Evolutionary conservation across 164 flowering plant species (phyloP), one percentile per base, ranked within the genome.

Genomic region (Liriodendron chinense): DNA sequence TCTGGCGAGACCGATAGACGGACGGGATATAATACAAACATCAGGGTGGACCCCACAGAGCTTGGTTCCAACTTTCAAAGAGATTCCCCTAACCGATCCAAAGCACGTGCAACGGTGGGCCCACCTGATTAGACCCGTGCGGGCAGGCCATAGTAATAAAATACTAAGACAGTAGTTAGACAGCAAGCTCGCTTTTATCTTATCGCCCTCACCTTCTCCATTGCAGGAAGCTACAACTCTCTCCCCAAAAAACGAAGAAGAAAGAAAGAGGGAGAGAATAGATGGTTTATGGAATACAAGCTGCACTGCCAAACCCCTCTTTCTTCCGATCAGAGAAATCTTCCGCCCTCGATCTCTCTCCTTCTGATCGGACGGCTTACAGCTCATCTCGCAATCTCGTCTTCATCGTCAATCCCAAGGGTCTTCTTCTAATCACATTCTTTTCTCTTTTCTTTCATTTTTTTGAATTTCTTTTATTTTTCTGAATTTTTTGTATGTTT

Each of bases 381-480:
- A 71, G 77, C 25, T 72, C 85, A 56, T 76, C 88, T 47, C 74
- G 90, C 74, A 92, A 93, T 78, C 84, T 94, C 77, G 97, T 94
- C 59, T 93, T 94, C 85, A 87, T 94, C 84, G 97, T 94, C 84
- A 94, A 94, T 81, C 98, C 98, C 28, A 82, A 70, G 79, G 98
- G 98, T 90, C 23, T 14, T 20, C 48, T 68, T 24, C 68, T 22
- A 50, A 14, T 34, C 47, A 47, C 26, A 64, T 69, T 49, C 72
- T 43, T 47, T 10, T 53, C 10, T 53, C 12, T 53, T 53, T 53
- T 53, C 57, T 43, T 28, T 47, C 6, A 16, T 65, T 25, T 34
- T 9, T 56, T 62, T 43, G 3, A 28, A 28, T 18, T 61, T 70
- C 23, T 25, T 20, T 70, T 20, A 6, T 64, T 16, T 20, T 64